phyloP scores from a whole-genome alignment of 495 filamentous ascomycete genomes.

The Schizothecium vesticola region DNA sequence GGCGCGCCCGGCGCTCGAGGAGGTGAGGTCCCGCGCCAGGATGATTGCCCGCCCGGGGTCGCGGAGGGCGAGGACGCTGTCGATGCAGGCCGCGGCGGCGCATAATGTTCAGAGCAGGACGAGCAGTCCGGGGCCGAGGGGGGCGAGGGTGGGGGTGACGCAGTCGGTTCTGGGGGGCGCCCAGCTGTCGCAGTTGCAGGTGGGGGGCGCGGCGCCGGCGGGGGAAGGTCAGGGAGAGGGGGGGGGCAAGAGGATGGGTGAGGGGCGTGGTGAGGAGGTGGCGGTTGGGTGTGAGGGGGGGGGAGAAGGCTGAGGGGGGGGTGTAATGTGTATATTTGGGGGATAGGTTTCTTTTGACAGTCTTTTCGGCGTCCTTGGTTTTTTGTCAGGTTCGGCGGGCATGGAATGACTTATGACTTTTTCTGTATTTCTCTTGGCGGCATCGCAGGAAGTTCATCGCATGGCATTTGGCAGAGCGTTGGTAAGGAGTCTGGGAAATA shows the following conservation, averaged over 20 bases:
- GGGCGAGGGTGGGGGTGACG: no score
- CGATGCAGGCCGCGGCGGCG: slow-evolving; percentile 15
- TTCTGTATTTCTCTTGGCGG: not conserved
- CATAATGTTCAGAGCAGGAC: not conserved
- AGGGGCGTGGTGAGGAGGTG: not conserved
- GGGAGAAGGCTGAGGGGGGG: not conserved
- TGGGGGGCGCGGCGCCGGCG: no score
- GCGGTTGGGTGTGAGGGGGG: not conserved
- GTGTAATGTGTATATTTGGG: not conserved
- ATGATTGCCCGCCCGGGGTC: slow-evolving; percentile 22
- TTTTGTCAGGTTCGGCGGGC: not conserved
- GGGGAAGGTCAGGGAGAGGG: not conserved
- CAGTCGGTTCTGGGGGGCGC: not conserved
- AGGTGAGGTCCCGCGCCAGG: slow-evolving; percentile 19
- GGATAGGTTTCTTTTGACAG: not conserved
- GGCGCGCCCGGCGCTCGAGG: slow-evolving; percentile 30
- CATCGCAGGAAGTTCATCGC: not conserved
- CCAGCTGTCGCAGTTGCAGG: not conserved
- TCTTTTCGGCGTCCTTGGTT: not conserved
- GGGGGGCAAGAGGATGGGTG: not conserved
- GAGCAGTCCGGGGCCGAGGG: not conserved
- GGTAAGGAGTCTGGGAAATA: not conserved
- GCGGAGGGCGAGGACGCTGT: slow-evolving; percentile 27
- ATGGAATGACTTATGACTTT: not conserved
- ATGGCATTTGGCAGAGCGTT: not conserved